Conservation (phyloP, 331 rosid species). For the Rosa hybrid region DNA sequence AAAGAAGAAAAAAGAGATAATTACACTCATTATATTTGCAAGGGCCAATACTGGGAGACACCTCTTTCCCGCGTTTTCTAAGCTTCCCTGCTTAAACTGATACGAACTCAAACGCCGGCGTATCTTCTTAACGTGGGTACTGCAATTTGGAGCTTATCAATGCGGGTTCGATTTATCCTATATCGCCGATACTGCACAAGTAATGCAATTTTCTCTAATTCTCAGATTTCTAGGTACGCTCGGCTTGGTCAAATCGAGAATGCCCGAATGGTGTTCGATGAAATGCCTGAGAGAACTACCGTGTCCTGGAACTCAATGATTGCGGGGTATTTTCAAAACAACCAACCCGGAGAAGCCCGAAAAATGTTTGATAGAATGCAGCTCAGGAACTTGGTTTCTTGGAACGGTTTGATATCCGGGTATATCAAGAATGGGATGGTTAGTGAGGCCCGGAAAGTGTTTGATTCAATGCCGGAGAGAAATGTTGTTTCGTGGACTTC, state of each 20-base stretch:
- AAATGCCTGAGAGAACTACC: conserved; percentile 42
- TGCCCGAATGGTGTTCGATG: conserved; percentile 60
- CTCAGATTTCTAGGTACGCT: conserved; percentile 33
- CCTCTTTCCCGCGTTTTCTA: not conserved
- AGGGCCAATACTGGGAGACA: too few relatives aligned
- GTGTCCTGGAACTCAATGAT: conserved; percentile 64
- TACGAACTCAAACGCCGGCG: not conserved
- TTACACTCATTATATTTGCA: too few relatives aligned
- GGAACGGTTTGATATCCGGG: conserved; percentile 66
- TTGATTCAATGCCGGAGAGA: conserved; percentile 55
- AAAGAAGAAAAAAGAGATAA: not conserved
- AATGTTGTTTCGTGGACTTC: conserved; percentile 73
- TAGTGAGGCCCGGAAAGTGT: conserved; percentile 47
- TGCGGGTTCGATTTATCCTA: conserved; percentile 19
- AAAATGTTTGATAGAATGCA: conserved; percentile 57
- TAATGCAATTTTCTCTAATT: conserved; percentile 18
- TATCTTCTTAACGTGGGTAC: not conserved
- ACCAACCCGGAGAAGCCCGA: conserved; percentile 47
- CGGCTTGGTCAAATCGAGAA: conserved; percentile 43
- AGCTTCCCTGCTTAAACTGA: not conserved
- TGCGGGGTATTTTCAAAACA: conserved; percentile 53
- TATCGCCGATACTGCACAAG: conserved; percentile 35
- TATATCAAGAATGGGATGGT: conserved; percentile 56
- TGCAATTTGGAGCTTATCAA: not conserved
- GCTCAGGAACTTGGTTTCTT: conserved; percentile 46